Evolutionary conservation across 371 early-diverging fungal species (phyloP), one percentile per base, ranked within the genome.

Genomic region (Zancudomyces culisetae): DNA sequence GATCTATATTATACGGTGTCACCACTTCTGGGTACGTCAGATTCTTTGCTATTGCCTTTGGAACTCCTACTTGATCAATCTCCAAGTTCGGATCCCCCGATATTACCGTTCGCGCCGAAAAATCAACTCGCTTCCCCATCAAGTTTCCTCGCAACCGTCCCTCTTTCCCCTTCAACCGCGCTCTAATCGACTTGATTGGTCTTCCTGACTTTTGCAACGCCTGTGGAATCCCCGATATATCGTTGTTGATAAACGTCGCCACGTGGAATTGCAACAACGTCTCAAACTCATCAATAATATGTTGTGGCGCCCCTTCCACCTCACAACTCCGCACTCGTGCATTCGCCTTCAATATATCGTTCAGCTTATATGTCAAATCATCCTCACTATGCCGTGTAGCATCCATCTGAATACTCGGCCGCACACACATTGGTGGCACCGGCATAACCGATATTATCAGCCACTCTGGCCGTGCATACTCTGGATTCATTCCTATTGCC

Each of bases 51-150:
- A 99, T 95, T 61, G 83, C 82, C 49, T 88, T 79, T 13, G 99
- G 99, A 3, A 99, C 98, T 52, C 99, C 99, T 45, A 99, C 98
- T 73, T 99, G 88, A 66, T 97, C 96, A 45, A 98, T 77, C 22
- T 83, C 81, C 52, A 99, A 73, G 68, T 97, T 98, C 40, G 98
- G 96, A 69, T 99, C 99, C 54, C 98, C 97, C 2, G 99, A 96
- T 69, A 99, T 98, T 52, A 99, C 99, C 2, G 98, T 96, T 66
- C 99, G 86, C 4, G 99, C 98, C 43, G 94, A 93, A 68, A 98
- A 99, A 70, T 99, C 99, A 0, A 99, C 99, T 72, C 99, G 89
- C 69, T 99, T 99, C 48, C 99, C 99, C 99, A 99, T 99, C 60
- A 99, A 70, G 68, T 99, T 99, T 48, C 98, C 98, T 70, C 99